Conservation (phyloP, 208 protist genomes). For the Crithidia brevicula region DNA sequence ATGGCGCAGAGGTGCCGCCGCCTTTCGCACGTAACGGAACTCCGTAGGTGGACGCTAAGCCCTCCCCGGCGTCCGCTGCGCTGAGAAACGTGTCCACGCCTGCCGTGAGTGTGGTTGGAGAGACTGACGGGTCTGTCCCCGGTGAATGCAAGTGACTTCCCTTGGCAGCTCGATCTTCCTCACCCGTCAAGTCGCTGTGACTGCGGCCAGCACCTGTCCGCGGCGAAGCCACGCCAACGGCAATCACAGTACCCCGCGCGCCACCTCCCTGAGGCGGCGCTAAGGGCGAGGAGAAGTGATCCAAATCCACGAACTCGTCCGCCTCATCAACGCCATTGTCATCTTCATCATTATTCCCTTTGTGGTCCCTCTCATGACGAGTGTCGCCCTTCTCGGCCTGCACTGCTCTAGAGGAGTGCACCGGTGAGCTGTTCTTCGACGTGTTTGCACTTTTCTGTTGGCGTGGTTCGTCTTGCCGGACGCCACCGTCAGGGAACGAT, state of each 20-base stretch:
- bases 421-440: no score
- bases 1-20: neutral
- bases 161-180: neutral
- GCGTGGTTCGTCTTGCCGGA: no score
- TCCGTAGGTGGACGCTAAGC: neutral
- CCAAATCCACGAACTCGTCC: conserved; percentile 18
- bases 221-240: no score
- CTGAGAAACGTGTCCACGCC: conserved; percentile 14
- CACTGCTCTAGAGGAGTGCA: no score
- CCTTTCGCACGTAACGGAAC: neutral
- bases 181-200: conserved; percentile 13
- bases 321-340: neutral
- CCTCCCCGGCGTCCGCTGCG: conserved; percentile 13
- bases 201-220: neutral
- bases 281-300: neutral
- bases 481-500: neutral
- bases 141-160: conserved; percentile 7
- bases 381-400: no score
- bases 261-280: no score
- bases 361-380: no score
- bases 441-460: no score
- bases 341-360: neutral
- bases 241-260: no score
- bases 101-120: conserved; percentile 1
- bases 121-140: conserved; percentile 2